These are phyloP conservation scores for Candida schatavii DNA, from an alignment of 805 yeast species.

Conservation along the genomic window DNA sequence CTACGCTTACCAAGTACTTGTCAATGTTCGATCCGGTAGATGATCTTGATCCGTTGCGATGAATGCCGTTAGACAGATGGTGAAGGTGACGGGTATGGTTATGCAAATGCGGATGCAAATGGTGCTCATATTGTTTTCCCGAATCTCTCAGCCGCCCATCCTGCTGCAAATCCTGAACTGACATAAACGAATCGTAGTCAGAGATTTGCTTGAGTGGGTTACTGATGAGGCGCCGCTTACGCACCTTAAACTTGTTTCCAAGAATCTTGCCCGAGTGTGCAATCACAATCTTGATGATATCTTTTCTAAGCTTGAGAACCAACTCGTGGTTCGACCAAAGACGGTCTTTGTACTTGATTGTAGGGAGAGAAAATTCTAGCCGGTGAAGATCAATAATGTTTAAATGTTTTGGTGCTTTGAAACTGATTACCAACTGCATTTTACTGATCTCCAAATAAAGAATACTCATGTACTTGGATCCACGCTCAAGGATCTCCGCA, in stretches of 20 bases:
- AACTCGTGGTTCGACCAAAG: constrained; percentile 71
- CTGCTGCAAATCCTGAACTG: constrained; percentile 37
- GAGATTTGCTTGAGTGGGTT: constrained; percentile 41
- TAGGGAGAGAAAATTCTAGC: constrained; percentile 65
- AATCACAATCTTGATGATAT: constrained; percentile 54
- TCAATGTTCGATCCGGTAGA: constrained; percentile 2
- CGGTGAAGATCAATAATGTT: constrained; percentile 76
- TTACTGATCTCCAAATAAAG: constrained; percentile 33
- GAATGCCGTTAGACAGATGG: neutral
- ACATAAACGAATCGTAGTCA: constrained; percentile 35
- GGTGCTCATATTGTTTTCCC: constrained; percentile 6
- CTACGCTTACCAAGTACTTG: constrained; percentile 4
- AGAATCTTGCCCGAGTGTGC: constrained; percentile 73
- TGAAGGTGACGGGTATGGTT: constrained; percentile 7
- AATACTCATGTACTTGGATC: constrained; percentile 40
- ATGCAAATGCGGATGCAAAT: constrained; percentile 8
- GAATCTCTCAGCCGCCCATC: constrained; percentile 25
- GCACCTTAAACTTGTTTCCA: constrained; percentile 63
- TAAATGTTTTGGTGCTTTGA: constrained; percentile 68
- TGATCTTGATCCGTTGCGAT: too few relatives aligned
- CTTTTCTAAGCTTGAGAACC: constrained; percentile 57
- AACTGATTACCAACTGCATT: constrained; percentile 58
- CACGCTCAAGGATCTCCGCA: constrained; percentile 39
- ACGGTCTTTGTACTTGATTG: constrained; percentile 40
- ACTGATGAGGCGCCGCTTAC: constrained; percentile 24